Base-by-base conservation (phyloP, 2,329 filamentous ascomycete species). In the Thelonectria blattea region DNA sequence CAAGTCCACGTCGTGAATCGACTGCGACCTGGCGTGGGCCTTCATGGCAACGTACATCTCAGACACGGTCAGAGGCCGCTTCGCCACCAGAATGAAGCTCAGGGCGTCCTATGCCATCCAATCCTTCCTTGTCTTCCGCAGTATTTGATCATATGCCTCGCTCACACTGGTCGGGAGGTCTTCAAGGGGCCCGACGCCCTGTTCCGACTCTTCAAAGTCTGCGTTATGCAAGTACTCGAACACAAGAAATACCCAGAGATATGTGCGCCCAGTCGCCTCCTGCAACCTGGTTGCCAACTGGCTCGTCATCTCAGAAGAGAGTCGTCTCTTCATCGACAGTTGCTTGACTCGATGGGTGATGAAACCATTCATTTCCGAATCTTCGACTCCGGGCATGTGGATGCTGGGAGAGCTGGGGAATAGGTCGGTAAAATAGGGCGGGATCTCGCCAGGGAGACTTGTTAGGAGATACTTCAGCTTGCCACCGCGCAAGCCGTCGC, bases 171-270 rank as follows among this genome's bases (percentile, higher is more conserved):
- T 53, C 0, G 74, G 76, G 1, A 76, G 65, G 12, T 57, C 60
- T 20, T 52, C 51, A 60, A 73, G 22, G 6, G 37, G 37, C 10
- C 67, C 43, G 17, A 72, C 41, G 5, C 62, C 68, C 32, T 58
- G 64, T 1, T 22, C 9, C 18, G 57, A 69, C 42, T 62, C 69
- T 37, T 69, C 71, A 22, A 74, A 68, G 45, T 22, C 24, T 6
- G 55, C 32, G 14, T 47, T 56, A 46, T 68, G 20, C 12, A 78
- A 58, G 51, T 73, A 66, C 14, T 76, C 64, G 12, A 77, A 74
- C 1, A 77, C 66, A 53, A 78, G 69, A 41, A 75, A 67, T 4
- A 76, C 64, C 76, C 73, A 79, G 15, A 79, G 74, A 52, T 78
- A 78, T 0, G 75, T 79, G 11, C 75, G 73, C 41, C 78, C 65